Conservation (phyloP, 345 rosid genomes). For the Bretschneidera sinensis region DNA sequence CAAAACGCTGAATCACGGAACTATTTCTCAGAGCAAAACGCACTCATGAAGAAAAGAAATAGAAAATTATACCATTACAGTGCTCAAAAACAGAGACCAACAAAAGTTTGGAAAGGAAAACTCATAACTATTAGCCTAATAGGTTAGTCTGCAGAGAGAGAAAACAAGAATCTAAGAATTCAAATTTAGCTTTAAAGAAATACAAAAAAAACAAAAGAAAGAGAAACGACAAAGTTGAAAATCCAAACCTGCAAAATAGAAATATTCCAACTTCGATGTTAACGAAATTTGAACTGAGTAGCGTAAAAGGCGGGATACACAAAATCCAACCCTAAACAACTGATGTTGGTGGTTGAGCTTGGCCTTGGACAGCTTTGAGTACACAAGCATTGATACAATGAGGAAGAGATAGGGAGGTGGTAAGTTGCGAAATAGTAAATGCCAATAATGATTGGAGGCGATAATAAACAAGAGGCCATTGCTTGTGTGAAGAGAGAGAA, state of each 20-base stretch:
- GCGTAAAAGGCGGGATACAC: constrained; percentile 48
- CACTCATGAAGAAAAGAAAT: constrained; percentile 1
- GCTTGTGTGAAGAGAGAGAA: constrained; percentile 11
- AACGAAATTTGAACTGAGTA: constrained; percentile 28
- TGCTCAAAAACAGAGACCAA: constrained; percentile 24
- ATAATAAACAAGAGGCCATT: constrained; percentile 21
- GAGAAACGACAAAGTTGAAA: constrained; percentile 43
- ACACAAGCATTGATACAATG: not conserved
- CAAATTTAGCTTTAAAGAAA: constrained; percentile 9
- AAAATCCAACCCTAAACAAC: constrained; percentile 29
- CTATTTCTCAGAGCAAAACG: not conserved
- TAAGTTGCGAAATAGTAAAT: constrained; percentile 54
- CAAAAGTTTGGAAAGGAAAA: constrained; percentile 6
- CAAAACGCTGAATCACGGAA: not conserved
- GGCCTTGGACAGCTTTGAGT: constrained; percentile 1
- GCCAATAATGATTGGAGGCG: constrained; percentile 36
- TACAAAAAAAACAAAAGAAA: constrained; percentile 16
- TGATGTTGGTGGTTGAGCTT: constrained; percentile 24
- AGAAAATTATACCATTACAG: constrained; percentile 15
- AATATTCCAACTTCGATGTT: constrained; percentile 36
- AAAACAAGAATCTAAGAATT: constrained; percentile 14
- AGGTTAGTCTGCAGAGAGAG: not conserved
- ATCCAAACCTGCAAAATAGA: constrained; percentile 21
- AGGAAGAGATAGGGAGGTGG: constrained; percentile 3
- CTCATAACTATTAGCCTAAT: constrained; percentile 5